Conservation (phyloP, 208 protist genomes). For the Acanthamoeba castellanii region DNA sequence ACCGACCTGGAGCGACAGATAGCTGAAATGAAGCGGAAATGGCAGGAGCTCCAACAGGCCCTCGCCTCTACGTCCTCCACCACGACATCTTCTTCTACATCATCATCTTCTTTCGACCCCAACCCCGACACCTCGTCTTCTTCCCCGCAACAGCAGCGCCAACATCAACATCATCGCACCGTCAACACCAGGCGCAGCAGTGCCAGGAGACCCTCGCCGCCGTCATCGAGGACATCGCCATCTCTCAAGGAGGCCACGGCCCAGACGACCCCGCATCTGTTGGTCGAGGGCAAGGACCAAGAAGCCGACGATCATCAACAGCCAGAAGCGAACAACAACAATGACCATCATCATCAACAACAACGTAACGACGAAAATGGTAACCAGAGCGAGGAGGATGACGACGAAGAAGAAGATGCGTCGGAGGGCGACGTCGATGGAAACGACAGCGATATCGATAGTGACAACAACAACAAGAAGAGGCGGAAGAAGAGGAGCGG, state of each 20-base stretch:
- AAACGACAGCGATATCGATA: background rate
- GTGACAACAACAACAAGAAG: background rate
- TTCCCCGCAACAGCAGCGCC: background rate
- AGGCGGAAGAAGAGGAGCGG: background rate
- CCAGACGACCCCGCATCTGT: background rate
- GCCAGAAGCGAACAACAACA: background rate
- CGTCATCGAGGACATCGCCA: background rate
- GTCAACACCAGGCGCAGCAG: background rate
- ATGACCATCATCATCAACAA: background rate
- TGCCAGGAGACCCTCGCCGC: background rate
- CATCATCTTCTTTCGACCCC: background rate
- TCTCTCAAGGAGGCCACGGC: background rate
- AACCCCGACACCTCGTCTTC: background rate
- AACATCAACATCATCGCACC: background rate
- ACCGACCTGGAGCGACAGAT: background rate
- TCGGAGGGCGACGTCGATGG: too few species aligned
- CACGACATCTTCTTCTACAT: background rate
- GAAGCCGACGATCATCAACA: background rate
- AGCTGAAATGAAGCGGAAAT: conserved; percentile 17
- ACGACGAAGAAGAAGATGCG: background rate
- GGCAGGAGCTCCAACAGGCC: conserved; percentile 11
- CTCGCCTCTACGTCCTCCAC: background rate
- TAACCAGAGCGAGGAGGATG: background rate
- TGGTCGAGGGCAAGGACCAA: background rate
- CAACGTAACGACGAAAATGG: background rate